Evolutionary conservation across 106 monocot genomes (phyloP), one percentile per base, ranked within the genome.

Genomic region (Alisma plantagoaquatica): DNA sequence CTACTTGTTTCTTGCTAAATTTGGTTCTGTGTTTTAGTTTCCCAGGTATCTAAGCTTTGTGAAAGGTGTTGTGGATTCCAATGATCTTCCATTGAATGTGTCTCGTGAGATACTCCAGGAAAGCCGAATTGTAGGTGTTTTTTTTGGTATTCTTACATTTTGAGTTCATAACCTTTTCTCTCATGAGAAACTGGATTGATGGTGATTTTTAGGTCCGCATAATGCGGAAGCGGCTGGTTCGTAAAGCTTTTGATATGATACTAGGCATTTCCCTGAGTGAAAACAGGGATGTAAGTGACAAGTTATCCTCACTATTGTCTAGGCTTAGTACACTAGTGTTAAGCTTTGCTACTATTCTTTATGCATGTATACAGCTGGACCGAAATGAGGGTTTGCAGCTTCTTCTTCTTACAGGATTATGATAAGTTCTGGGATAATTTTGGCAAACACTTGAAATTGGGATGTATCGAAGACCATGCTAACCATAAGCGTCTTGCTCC

Each of bases 141-240:
- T n/a, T n/a, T n/a, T n/a, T n/a, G n/a, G n/a, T n/a, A n/a, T n/a
- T n/a, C n/a, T n/a, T n/a, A n/a, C n/a, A n/a, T n/a, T n/a, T n/a
- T n/a, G n/a, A n/a, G n/a, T n/a, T n/a, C n/a, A n/a, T n/a, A n/a
- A 11, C 33, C 32, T 53, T 21, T 41, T 8, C 18, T n/a, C n/a
- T n/a, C n/a, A n/a, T n/a, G n/a, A n/a, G n/a, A n/a, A n/a, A n/a
- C n/a, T n/a, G n/a, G n/a, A n/a, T n/a, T n/a, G n/a, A n/a, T n/a
- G n/a, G n/a, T n/a, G n/a, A n/a, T n/a, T n/a, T n/a, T n/a, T n/a
- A 99, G 98, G 90, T 99, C 23, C 85, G 90, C 2, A 99, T 99
- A 53, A 99, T 99, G 98, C 78, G 77, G 42, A 99, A 99, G 42
- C 61, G 98, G 3, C 51, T 99, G 43, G 98, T 99, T 23, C 78